Conservation (phyloP, 164 flowering plant species). For the Stephania japonica region DNA sequence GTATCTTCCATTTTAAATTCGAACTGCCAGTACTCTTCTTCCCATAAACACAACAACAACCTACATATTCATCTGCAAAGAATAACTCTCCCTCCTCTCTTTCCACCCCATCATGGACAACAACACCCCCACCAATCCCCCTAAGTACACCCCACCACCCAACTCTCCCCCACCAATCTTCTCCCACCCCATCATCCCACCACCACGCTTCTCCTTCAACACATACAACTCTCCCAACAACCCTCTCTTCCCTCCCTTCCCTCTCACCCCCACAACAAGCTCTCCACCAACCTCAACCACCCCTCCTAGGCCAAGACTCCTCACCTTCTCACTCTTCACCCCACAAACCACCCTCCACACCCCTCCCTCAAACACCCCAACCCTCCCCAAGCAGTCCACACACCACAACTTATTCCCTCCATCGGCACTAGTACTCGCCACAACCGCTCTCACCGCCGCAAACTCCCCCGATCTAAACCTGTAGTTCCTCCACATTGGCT, state of each 20-base stretch:
- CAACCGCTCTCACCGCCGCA: not conserved
- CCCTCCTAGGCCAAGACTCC: not conserved
- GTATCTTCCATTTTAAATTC: not conserved
- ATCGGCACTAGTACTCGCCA: not conserved
- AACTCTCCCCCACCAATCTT: not conserved
- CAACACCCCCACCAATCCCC: not conserved
- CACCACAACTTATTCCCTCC: not conserved
- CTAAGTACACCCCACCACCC: not conserved
- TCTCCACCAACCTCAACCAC: constrained; percentile 11
- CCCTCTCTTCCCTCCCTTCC: not conserved
- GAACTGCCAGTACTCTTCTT: not conserved
- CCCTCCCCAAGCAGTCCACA: not conserved
- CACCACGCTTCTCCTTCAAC: too few species aligned
- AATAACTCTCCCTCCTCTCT: not conserved
- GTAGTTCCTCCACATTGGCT: not conserved
- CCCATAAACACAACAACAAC: not conserved
- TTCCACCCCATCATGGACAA: constrained; percentile 2
- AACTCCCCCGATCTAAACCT: not conserved
- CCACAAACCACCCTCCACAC: not conserved
- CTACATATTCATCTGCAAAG: not conserved
- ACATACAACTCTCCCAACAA: not conserved
- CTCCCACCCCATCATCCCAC: not conserved
- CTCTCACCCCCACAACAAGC: not conserved
- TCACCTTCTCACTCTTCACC: not conserved
- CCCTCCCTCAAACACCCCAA: not conserved